Conservation (phyloP, 805 yeast species). For the Zygotorulaspora danielsina region DNA sequence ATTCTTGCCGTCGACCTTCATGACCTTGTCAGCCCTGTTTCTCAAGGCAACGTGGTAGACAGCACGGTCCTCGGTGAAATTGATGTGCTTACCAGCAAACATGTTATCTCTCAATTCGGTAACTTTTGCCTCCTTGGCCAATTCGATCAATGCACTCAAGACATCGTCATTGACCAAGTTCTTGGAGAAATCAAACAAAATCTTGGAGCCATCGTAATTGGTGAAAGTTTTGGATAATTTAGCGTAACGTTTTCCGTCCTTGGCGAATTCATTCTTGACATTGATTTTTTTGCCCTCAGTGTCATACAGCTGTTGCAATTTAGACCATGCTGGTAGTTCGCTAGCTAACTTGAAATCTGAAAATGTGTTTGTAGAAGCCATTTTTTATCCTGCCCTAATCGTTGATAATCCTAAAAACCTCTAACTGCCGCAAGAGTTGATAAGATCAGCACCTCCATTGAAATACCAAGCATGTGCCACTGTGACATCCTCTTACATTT, state of each 20-base stretch:
- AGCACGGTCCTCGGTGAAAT: slow-evolving; percentile 94
- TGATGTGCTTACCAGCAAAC: slow-evolving; percentile 91
- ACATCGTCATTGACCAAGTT: slow-evolving; percentile 87
- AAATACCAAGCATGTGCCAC: no score
- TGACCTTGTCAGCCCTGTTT: slow-evolving; percentile 78
- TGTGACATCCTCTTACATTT: not conserved
- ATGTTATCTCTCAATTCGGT: slow-evolving; percentile 82
- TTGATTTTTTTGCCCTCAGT: slow-evolving; percentile 63
- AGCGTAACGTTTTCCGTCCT: slow-evolving; percentile 69
- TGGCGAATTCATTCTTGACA: slow-evolving; percentile 71
- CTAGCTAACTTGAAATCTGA: slow-evolving; percentile 56
- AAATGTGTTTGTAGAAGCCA: slow-evolving; percentile 32
- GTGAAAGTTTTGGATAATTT: slow-evolving; percentile 73
- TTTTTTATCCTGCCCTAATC: slow-evolving; percentile 1
- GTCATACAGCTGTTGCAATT: slow-evolving; percentile 67
- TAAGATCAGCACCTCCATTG: no score
- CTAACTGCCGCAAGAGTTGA: no score
- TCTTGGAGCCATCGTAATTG: slow-evolving; percentile 83
- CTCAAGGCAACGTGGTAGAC: slow-evolving; percentile 96
- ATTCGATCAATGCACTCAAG: slow-evolving; percentile 56
- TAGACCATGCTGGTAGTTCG: slow-evolving; percentile 81
- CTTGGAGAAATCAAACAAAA: slow-evolving; percentile 92
- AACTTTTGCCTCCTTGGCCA: slow-evolving; percentile 89
- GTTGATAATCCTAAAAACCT: no score
- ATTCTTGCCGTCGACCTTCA: slow-evolving; percentile 85